Percentiles rank a stretch among this genome's conserved stretches.
phyloP scores from a whole-genome alignment of 257 asterid genomes.

The Parsonsia alboflavescens region DNA sequence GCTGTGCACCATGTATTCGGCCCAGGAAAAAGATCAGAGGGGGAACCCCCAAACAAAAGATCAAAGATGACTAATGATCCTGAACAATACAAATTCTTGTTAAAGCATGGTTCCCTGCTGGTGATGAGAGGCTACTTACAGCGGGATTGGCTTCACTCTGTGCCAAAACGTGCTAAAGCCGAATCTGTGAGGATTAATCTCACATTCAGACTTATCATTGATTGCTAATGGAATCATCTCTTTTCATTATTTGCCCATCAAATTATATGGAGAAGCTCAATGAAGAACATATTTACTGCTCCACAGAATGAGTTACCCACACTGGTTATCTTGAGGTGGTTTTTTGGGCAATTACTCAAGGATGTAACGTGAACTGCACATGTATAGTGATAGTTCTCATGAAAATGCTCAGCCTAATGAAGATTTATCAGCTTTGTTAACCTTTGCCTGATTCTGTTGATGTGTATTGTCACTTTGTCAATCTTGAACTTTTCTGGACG shows the following conservation, averaged over 20 bases:
- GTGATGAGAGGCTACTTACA: conserved; percentile 89
- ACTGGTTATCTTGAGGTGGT: background rate
- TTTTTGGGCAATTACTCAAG: too few species aligned
- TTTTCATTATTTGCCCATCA: background rate
- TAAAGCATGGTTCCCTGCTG: conserved; percentile 85
- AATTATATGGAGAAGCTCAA: background rate
- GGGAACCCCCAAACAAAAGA: conserved; percentile 55
- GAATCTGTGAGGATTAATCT: conserved; percentile 66
- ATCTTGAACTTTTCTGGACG: too few species aligned
- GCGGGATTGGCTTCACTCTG: conserved; percentile 90
- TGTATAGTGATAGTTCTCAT: background rate
- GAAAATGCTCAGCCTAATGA: background rate
- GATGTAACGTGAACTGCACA: too few species aligned
- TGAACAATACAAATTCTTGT: conserved; percentile 47
- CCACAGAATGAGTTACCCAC: too few species aligned
- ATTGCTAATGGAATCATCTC: background rate
- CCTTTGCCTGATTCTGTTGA: background rate
- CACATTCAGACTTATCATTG: conserved; percentile 62
- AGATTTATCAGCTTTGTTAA: background rate
- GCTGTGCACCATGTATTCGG: conserved; percentile 13
- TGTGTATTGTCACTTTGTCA: background rate
- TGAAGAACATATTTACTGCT: background rate
- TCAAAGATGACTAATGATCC: conserved; percentile 33
- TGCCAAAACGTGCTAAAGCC: conserved; percentile 86
- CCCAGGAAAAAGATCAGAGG: conserved; percentile 33